phyloP scores from a whole-genome alignment of 1,284 basidiomycete genomes.

The Stereum hirsutum region DNA sequence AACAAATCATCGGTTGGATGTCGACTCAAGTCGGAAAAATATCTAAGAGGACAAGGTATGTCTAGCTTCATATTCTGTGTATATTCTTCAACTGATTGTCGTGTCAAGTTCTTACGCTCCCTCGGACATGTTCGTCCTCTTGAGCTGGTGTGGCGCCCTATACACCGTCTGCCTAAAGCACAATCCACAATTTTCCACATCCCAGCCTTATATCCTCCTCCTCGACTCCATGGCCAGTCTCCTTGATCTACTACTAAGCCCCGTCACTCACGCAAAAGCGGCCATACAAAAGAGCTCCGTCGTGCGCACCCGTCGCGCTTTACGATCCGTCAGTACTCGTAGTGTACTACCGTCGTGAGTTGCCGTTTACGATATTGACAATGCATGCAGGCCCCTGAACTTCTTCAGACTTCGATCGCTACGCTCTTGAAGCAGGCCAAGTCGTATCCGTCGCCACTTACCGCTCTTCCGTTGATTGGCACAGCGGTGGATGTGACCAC shows the following conservation, averaged over 20 bases:
- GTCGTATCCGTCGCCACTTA: constrained; percentile 34
- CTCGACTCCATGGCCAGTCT: constrained; percentile 46
- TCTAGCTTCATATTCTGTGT: neutral
- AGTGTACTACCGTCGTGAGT: neutral
- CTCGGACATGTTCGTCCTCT: constrained; percentile 58
- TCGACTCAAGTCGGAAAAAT: constrained; percentile 52
- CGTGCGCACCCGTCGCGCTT: constrained; percentile 49
- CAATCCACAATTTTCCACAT: constrained; percentile 34
- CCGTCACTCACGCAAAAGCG: constrained; percentile 41
- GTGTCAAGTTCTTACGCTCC: constrained; percentile 49
- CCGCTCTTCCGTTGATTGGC: constrained; percentile 46
- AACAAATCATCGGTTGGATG: constrained; percentile 67
- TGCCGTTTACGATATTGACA: constrained; percentile 1
- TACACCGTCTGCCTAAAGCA: constrained; percentile 41
- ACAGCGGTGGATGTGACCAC: constrained; percentile 53
- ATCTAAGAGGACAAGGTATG: constrained; percentile 43
- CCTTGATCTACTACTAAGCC: constrained; percentile 47
- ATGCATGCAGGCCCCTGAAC: constrained; percentile 31
- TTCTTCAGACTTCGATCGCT: constrained; percentile 37
- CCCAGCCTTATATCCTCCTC: constrained; percentile 39
- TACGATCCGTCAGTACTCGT: constrained; percentile 44
- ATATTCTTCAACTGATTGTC: constrained; percentile 7
- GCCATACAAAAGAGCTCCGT: constrained; percentile 54
- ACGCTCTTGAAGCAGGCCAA: constrained; percentile 43
- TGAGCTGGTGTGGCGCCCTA: constrained; percentile 66